Evolutionary conservation across 306 rosid species (phyloP), one percentile per base, ranked within the genome.

Genomic region (Lupinus albus): DNA sequence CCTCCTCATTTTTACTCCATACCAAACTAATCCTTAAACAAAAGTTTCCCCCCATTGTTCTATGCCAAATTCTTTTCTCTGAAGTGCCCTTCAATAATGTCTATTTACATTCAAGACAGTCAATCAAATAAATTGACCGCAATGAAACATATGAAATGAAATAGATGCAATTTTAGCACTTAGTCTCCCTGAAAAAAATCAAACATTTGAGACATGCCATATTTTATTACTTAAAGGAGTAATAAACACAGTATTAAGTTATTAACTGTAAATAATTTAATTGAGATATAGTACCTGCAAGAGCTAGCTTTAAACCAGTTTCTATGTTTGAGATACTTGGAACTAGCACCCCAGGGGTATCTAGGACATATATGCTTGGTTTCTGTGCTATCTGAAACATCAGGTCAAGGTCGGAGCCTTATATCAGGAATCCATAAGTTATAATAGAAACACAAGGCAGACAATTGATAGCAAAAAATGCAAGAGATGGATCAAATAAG

Each of bases 301-400:
- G 98, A 70, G 98, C 95, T 74, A 92, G 85, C 86, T 87, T 87
- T 55, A 92, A 68, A 49, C 98, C 98, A 4, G 93, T 92, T 82
- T 92, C 98, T 15, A 87, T 85, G 74, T 92, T 87, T 10, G 95
- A 82, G 65, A 89, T 92, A 51, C 88, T 92, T 3, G 96, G 96
- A 78, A 92, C 96, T 69, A 92, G 67, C n/a, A 92, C 96, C 79
- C 98, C 98, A 5, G 98, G 98, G 64, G 91, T 89, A 80, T 92
- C 92, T 33, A 92, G 81, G 56, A 92, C 97, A 65, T 92, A 92
- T 76, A 92, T 87, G 84, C 96, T 92, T 7, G 96, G 98, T 52
- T 84, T 88, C 57, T 92, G 87, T 69, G 98, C 95, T 74, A 92
- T 92, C 98, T 92, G 87, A 67, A 71, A 70, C 53, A 70, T 72